phyloP scores from a whole-genome alignment of 352 stramenopile species.

The Phytopythium kandeliae region DNA sequence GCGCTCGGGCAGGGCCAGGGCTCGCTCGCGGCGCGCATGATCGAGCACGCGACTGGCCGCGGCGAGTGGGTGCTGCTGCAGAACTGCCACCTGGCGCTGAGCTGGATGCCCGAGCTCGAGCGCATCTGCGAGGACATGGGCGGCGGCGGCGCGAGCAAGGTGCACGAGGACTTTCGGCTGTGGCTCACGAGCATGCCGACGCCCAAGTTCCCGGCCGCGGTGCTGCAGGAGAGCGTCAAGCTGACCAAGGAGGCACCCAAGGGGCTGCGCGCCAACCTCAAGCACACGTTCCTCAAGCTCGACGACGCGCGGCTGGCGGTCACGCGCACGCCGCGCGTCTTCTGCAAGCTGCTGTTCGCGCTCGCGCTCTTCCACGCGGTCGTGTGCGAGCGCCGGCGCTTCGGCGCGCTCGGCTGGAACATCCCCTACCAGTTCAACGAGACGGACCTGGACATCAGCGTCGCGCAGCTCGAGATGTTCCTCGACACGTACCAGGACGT shows the following conservation, averaged over 20 bases:
- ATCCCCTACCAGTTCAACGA: slow-evolving; percentile 98
- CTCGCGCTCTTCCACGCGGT: slow-evolving; percentile 90
- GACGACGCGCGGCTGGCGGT: slow-evolving; percentile 81
- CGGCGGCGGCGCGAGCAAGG: slow-evolving; percentile 56
- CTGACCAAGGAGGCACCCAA: slow-evolving; percentile 97
- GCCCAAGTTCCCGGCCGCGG: slow-evolving; percentile 83
- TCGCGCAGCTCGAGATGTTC: slow-evolving; percentile 84
- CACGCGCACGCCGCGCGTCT: slow-evolving; percentile 84
- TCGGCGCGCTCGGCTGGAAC: slow-evolving; percentile 95
- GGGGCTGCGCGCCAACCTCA: slow-evolving; percentile 90
- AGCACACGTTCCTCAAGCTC: slow-evolving; percentile 93
- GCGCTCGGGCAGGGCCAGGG: slow-evolving; percentile 93
- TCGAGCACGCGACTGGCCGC: slow-evolving; percentile 80
- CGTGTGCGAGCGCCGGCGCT: slow-evolving; percentile 93
- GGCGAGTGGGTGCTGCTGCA: slow-evolving; percentile 95
- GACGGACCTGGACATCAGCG: slow-evolving; percentile 91
- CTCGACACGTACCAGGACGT: slow-evolving; percentile 84
- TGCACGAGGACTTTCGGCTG: slow-evolving; percentile 91
- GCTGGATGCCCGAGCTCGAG: slow-evolving; percentile 94
- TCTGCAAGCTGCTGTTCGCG: slow-evolving; percentile 94
- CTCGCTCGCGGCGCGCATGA: slow-evolving; percentile 86
- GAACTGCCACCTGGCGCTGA: slow-evolving; percentile 94
- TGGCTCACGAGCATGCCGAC: slow-evolving; percentile 91
- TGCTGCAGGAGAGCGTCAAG: slow-evolving; percentile 95
- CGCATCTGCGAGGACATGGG: slow-evolving; percentile 91